A percentile compares a stretch with the other conserved stretches of the same genome.
Evolutionary conservation across 2,329 filamentous ascomycete genomes (phyloP).

Genomic region (Sporothrix inflata): DNA sequence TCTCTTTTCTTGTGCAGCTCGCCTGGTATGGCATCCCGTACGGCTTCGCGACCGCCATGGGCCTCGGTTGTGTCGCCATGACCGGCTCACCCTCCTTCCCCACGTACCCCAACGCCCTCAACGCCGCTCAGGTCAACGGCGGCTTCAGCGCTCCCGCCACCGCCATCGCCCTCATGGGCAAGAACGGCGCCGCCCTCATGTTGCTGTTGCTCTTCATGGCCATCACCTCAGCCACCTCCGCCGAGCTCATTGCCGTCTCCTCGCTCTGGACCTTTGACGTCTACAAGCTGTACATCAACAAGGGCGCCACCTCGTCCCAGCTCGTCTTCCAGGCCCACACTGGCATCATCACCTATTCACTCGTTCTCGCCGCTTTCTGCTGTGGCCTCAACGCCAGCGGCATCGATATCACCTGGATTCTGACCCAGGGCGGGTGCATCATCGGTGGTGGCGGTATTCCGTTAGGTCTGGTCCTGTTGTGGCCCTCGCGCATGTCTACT

Average conservation of each 20-base stretch:
- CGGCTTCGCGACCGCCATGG: slow-evolving; percentile 44
- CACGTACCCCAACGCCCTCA: slow-evolving; percentile 41
- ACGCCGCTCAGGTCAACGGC: slow-evolving; percentile 39
- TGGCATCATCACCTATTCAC: slow-evolving; percentile 42
- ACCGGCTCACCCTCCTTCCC: slow-evolving; percentile 37
- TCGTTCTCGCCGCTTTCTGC: slow-evolving; percentile 42
- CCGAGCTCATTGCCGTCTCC: slow-evolving; percentile 49
- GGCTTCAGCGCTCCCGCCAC: slow-evolving; percentile 41
- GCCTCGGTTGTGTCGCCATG: slow-evolving; percentile 42
- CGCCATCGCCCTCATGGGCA: slow-evolving; percentile 44
- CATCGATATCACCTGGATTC: slow-evolving; percentile 46
- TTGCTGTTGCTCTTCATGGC: slow-evolving; percentile 53
- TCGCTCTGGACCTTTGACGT: slow-evolving; percentile 46
- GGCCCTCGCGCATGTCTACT: slow-evolving; percentile 44
- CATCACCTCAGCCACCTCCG: slow-evolving; percentile 48
- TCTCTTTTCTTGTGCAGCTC: slow-evolving; percentile 30
- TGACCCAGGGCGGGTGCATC: slow-evolving; percentile 46
- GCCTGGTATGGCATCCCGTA: slow-evolving; percentile 47
- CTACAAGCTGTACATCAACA: slow-evolving; percentile 46
- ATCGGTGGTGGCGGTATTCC: slow-evolving; percentile 46
- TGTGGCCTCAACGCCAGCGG: slow-evolving; percentile 44
- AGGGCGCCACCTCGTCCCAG: slow-evolving; percentile 32
- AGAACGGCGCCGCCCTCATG: slow-evolving; percentile 42
- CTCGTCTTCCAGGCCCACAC: slow-evolving; percentile 42
- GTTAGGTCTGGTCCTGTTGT: slow-evolving; percentile 45